A percentile compares a stretch with the other conserved stretches of the same genome.
phyloP scores from a whole-genome alignment of 345 rosid genomes.

The Populus pruinosa region DNA sequence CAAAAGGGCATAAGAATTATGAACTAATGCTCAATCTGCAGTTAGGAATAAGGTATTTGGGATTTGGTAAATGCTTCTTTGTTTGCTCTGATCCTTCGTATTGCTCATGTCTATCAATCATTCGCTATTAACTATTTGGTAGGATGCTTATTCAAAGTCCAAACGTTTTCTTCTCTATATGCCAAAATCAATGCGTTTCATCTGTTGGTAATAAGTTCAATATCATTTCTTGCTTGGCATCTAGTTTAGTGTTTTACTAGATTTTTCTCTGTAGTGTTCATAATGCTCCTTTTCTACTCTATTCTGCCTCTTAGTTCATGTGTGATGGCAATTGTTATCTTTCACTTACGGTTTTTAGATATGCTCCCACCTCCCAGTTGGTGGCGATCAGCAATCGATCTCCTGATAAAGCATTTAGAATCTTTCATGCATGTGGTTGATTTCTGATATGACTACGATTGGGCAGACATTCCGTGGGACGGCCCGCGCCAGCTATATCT shows the following conservation, averaged over 20 bases:
- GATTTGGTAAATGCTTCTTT: neutral
- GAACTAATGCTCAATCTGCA: constrained; percentile 99
- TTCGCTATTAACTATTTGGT: neutral
- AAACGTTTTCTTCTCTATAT: neutral
- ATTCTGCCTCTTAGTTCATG: neutral
- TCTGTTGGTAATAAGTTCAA: neutral
- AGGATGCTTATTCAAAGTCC: neutral
- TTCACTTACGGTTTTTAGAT: neutral
- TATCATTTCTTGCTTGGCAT: neutral
- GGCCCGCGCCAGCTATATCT: constrained; percentile 82
- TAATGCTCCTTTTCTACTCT: neutral
- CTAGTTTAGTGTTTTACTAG: neutral
- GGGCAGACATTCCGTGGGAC: constrained; percentile 83
- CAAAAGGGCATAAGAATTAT: constrained; percentile 92
- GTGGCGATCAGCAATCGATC: neutral
- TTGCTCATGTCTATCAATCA: neutral
- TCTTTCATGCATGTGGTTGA: neutral
- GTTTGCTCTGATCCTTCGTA: neutral
- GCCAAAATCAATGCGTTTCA: neutral
- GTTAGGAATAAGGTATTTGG: constrained; percentile 78
- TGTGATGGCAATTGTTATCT: neutral
- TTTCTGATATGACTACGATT: constrained; percentile 1
- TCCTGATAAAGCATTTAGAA: neutral
- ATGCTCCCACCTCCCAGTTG: neutral
- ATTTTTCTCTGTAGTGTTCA: neutral